A percentile compares a stretch with the other conserved stretches of the same genome.
phyloP scores from a whole-genome alignment of 768 basidiomycete genomes.

The Megacollybia marginata region DNA sequence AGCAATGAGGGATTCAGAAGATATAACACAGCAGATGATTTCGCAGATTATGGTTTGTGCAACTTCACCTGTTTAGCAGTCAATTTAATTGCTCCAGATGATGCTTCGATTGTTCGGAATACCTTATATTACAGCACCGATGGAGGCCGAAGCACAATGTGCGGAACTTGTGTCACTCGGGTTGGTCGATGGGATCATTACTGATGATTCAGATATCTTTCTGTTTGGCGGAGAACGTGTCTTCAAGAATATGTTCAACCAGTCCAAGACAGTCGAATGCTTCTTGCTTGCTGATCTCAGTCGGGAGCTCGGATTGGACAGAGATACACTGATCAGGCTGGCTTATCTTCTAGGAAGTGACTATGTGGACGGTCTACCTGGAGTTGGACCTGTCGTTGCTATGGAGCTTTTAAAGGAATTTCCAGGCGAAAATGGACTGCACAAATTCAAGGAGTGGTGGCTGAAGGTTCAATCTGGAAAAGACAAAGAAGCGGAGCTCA shows the following conservation, averaged over 20 bases:
- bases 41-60: conserved; percentile 62
- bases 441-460: conserved; percentile 95
- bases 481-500: conserved; percentile 68
- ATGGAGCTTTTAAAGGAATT: conserved; percentile 96
- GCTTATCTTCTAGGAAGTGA: conserved; percentile 96
- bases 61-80: not conserved
- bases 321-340: conserved; percentile 79
- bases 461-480: conserved; percentile 82
- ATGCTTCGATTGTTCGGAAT: conserved; percentile 94
- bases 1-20: conserved; percentile 91
- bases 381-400: conserved; percentile 91
- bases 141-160: conserved; percentile 99
- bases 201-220: conserved; percentile 98
- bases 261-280: conserved; percentile 97
- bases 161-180: conserved; percentile 81
- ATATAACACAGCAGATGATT: conserved; percentile 93
- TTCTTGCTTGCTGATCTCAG: conserved; percentile 80
- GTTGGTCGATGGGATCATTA: conserved; percentile 95
- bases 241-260: conserved; percentile 99
- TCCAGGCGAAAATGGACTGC: conserved; percentile 75
- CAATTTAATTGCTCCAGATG: conserved; percentile 36
- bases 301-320: conserved; percentile 80
- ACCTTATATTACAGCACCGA: conserved; percentile 96
- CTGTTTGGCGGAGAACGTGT: conserved; percentile 94
- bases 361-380: conserved; percentile 88